Percentiles rank a stretch among this genome's conserved stretches.
These are phyloP conservation scores for Bathelium albidoporum DNA, from an alignment of 495 filamentous ascomycete species.

Conservation along the genomic window DNA sequence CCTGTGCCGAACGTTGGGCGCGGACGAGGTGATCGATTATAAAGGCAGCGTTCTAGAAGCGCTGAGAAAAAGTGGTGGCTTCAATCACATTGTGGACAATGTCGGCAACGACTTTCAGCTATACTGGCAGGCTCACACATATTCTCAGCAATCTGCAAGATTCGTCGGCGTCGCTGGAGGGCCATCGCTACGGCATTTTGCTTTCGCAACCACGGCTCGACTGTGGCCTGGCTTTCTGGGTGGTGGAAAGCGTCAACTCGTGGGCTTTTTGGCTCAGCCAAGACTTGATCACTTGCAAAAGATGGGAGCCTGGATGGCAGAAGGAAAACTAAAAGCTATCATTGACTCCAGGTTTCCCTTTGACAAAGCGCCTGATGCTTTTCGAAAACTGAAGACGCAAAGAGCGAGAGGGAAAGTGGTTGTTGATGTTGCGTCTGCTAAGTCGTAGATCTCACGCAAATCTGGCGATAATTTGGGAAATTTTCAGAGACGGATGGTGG, in stretches of 20 bases:
- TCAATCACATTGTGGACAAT: conserved; percentile 20
- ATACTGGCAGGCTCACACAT: conserved; percentile 17
- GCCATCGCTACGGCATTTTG: conserved; percentile 9
- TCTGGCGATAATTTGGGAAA: background rate
- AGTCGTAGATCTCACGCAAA: background rate
- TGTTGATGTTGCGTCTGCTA: conserved; percentile 13
- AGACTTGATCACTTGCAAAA: conserved; percentile 11
- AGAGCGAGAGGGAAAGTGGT: conserved; percentile 25
- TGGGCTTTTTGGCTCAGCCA: conserved; percentile 15
- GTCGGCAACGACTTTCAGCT: conserved; percentile 12
- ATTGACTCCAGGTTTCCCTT: conserved; percentile 20
- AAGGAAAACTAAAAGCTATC: conserved; percentile 22
- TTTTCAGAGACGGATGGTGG: background rate
- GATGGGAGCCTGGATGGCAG: conserved; percentile 21
- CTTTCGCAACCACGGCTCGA: conserved; percentile 3
- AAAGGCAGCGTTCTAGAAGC: conserved; percentile 11
- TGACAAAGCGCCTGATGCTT: conserved; percentile 18
- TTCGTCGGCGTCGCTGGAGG: conserved; percentile 15
- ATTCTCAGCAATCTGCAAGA: conserved; percentile 13
- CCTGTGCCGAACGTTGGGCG: conserved; percentile 27
- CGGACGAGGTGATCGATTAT: conserved; percentile 24
- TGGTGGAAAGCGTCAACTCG: conserved; percentile 19
- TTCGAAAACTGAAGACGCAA: conserved; percentile 20
- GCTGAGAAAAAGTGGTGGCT: conserved; percentile 11
- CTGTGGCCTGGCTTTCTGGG: conserved; percentile 21